phyloP scores from a whole-genome alignment of 352 stramenopile species.

The Pythium folliculosum region DNA sequence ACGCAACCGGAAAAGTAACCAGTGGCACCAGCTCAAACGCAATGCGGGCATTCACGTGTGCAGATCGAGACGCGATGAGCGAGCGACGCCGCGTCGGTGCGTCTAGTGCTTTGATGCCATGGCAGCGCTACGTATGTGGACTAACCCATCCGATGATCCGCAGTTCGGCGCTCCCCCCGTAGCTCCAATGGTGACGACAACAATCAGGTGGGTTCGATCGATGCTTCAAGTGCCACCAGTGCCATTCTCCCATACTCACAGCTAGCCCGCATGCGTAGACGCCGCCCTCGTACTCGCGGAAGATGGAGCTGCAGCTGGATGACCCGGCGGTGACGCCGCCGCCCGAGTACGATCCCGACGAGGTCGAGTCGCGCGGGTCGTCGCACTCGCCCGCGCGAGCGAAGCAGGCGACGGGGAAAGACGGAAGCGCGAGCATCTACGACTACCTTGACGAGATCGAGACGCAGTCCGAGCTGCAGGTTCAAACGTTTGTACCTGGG shows the following conservation, averaged over 20 bases:
- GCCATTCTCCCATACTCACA: not conserved
- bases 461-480: constrained; percentile 54
- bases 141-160: not conserved
- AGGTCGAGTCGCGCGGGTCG: constrained; percentile 32
- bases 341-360: constrained; percentile 39
- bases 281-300: constrained; percentile 14
- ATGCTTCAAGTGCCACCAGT: too few species aligned
- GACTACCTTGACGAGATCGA: constrained; percentile 80
- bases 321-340: constrained; percentile 39
- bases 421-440: constrained; percentile 57
- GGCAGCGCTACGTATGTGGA: not conserved
- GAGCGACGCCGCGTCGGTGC: constrained; percentile 15
- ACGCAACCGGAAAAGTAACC: constrained; percentile 5
- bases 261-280: not conserved
- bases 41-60: not conserved
- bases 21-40: too few species aligned
- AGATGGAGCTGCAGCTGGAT: constrained; percentile 47
- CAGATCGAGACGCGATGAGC: constrained; percentile 11
- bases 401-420: constrained; percentile 4
- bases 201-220: constrained; percentile 30
- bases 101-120: too few species aligned
- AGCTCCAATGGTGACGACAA: constrained; percentile 18
- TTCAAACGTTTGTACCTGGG: constrained; percentile 33
- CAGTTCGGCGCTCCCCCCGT: constrained; percentile 13
- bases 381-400: constrained; percentile 25